These are phyloP conservation scores for Globisporangium uncinulatum DNA, from an alignment of 352 stramenopile species.

Conservation along the genomic window DNA sequence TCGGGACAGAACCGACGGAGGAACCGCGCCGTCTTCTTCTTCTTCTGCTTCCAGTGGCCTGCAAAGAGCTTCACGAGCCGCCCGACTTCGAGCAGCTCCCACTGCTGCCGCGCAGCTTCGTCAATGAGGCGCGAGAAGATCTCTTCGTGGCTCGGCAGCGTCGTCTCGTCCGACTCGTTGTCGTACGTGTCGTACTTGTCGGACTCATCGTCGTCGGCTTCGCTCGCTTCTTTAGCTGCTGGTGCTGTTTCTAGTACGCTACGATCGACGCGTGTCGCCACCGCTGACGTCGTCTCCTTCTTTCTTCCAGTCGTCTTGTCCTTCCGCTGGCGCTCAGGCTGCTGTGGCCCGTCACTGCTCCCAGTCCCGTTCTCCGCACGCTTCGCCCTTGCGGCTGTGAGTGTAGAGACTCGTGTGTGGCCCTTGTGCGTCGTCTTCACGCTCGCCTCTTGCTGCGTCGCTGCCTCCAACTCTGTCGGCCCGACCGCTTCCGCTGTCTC, in stretches of 20 bases:
- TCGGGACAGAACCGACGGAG: constrained; percentile 58
- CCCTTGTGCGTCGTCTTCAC: no score
- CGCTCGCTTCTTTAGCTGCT: neutral
- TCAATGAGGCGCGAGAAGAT: constrained; percentile 77
- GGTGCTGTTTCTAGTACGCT: constrained; percentile 1
- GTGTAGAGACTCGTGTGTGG: no score
- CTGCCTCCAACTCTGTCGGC: no score
- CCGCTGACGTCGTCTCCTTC: no score
- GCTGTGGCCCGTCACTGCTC: no score
- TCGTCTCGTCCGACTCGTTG: neutral
- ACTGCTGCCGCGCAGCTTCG: constrained; percentile 60
- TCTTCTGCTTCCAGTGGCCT: constrained; percentile 43
- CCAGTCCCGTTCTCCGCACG: no score
- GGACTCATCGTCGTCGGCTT: neutral
- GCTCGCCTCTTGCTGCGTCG: no score
- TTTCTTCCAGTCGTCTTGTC: no score
- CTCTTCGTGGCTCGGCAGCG: constrained; percentile 18
- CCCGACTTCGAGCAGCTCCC: constrained; percentile 76
- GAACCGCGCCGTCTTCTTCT: constrained; percentile 57
- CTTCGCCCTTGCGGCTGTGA: no score
- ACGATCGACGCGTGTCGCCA: neutral
- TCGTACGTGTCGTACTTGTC: constrained; percentile 5
- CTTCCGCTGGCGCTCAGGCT: no score
- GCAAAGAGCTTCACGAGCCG: constrained; percentile 78
- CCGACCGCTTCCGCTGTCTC: no score